Evolutionary conservation across 106 monocot genomes (phyloP).

Genomic region (Posidonia australis): DNA sequence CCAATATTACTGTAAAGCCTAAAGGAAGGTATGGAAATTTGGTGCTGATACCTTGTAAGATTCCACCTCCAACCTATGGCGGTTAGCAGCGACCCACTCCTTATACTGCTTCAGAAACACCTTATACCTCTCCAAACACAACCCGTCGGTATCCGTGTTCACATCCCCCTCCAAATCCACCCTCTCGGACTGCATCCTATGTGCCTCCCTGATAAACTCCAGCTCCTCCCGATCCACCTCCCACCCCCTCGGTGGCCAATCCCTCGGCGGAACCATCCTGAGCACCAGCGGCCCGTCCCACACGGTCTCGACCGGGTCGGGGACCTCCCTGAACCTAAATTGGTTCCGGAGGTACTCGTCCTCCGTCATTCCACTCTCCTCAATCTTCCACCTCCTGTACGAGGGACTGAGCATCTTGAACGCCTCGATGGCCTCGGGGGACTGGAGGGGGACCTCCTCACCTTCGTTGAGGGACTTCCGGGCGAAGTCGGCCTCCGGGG

Average conservation of each 20-base stretch:
- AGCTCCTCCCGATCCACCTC: constrained; percentile 72
- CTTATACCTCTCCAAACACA: constrained; percentile 65
- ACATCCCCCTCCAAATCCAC: constrained; percentile 34
- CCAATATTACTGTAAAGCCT: no score
- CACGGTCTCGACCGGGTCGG: constrained; percentile 48
- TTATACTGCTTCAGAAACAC: constrained; percentile 94
- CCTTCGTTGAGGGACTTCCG: constrained; percentile 86
- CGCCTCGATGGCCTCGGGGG: constrained; percentile 78
- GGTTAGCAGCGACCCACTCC: constrained; percentile 80
- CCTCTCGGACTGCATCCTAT: constrained; percentile 43
- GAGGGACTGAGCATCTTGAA: constrained; percentile 78
- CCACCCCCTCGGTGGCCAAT: constrained; percentile 97
- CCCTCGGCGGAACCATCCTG: constrained; percentile 67
- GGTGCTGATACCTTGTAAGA: constrained; percentile 56
- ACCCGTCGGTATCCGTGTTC: constrained; percentile 28
- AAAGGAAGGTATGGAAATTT: no score
- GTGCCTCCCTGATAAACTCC: constrained; percentile 71
- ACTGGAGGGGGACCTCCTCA: constrained; percentile 73
- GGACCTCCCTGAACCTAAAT: constrained; percentile 65
- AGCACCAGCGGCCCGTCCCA: constrained; percentile 62
- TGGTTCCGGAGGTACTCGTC: constrained; percentile 45
- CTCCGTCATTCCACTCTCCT: constrained; percentile 58
- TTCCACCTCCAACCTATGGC: constrained; percentile 69
- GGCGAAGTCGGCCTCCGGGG: constrained; percentile 89
- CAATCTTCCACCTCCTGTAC: constrained; percentile 66